Evolutionary conservation across 257 asterid genomes (phyloP).

Genomic region (Gentiana dahurica): DNA sequence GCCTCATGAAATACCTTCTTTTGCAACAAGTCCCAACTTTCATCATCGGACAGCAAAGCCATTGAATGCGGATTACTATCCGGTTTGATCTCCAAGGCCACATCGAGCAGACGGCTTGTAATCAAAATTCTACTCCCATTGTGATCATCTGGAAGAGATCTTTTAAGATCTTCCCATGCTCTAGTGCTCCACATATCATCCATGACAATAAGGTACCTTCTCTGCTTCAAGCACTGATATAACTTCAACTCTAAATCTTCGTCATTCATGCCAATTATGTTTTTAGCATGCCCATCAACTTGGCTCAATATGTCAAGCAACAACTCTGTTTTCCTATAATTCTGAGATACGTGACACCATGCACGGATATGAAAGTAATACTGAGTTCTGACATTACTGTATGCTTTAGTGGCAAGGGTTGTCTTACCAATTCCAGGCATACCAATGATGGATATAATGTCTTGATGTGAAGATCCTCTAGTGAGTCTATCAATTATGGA

Average conservation of each 20-base stretch:
- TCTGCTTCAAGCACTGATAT: neutral
- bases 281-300: neutral
- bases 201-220: constrained; percentile 11
- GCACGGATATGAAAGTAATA: constrained; percentile 10
- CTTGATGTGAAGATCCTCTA: neutral
- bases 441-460: constrained; percentile 4
- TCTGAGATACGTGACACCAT: constrained; percentile 7
- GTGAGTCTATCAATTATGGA: neutral
- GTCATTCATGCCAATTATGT: neutral
- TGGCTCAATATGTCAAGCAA: constrained; percentile 1
- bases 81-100: neutral
- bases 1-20: neutral
- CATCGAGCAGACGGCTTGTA: constrained; percentile 7
- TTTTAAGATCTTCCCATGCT: constrained; percentile 2
- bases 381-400: neutral
- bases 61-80: neutral
- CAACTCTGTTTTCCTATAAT: neutral
- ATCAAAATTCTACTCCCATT: constrained; percentile 15
- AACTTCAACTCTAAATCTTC: neutral
- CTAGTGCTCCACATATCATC: constrained; percentile 13
- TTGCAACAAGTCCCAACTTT: neutral
- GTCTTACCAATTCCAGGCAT: constrained; percentile 17
- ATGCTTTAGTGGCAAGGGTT: constrained; percentile 8
- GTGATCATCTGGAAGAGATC: constrained; percentile 7
- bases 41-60: neutral